These are phyloP conservation scores for Nymphaea thermarum DNA, from an alignment of 164 flowering plant genomes.

Conservation along the genomic window DNA sequence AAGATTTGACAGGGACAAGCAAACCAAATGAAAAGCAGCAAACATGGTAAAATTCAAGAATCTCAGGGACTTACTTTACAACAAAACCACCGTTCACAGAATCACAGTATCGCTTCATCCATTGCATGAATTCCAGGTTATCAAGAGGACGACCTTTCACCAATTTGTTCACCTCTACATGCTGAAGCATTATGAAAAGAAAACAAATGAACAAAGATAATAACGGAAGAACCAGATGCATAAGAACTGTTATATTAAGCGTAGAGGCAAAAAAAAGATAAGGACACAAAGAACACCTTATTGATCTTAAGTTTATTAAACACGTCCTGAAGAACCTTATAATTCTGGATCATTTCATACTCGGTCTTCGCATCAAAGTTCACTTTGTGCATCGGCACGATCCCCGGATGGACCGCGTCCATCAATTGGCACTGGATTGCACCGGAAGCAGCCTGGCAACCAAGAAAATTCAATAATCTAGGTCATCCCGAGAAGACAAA, in stretches of 20 bases:
- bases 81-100: conserved; percentile 51
- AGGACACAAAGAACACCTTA: conserved; percentile 34
- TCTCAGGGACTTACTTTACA: conserved; percentile 25
- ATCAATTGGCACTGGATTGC: conserved; percentile 95
- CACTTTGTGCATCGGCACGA: conserved; percentile 98
- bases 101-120: conserved; percentile 97
- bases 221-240: background rate
- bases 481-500: conserved; percentile 1
- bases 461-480: background rate
- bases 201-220: background rate
- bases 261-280: background rate
- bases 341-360: conserved; percentile 98
- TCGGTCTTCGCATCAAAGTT: conserved; percentile 92
- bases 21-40: background rate
- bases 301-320: conserved; percentile 93
- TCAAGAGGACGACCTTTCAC: conserved; percentile 93
- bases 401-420: conserved; percentile 87
- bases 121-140: conserved; percentile 96
- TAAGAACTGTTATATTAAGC: background rate
- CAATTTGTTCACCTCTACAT: conserved; percentile 88
- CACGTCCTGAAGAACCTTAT: conserved; percentile 95
- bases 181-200: conserved; percentile 22
- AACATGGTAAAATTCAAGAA: background rate
- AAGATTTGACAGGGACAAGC: background rate
- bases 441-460: conserved; percentile 67